These are phyloP conservation scores for Aspergillus sp. DNA, from an alignment of 2,329 filamentous ascomycete species.

Conservation along the genomic window DNA sequence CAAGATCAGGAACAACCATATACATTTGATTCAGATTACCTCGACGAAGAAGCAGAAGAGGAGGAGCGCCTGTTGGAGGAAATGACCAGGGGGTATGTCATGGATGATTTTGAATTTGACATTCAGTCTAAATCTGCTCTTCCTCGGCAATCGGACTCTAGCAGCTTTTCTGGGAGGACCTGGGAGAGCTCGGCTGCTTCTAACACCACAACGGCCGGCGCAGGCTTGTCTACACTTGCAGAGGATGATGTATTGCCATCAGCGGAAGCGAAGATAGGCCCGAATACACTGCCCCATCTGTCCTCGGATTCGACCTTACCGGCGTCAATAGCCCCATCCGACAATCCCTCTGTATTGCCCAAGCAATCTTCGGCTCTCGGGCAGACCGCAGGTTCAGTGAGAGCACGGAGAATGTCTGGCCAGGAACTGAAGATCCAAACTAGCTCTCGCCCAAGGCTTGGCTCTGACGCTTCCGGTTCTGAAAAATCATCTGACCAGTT, in stretches of 20 bases:
- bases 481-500: slow-evolving; percentile 21
- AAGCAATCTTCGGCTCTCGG: too few species aligned
- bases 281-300: slow-evolving; percentile 27
- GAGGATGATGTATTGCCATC: slow-evolving; percentile 51
- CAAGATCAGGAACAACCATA: slow-evolving; percentile 24
- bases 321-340: slow-evolving; percentile 36
- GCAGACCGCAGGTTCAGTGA: slow-evolving; percentile 44
- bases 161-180: slow-evolving; percentile 68
- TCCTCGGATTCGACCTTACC: slow-evolving; percentile 12
- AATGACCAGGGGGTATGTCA: slow-evolving; percentile 76
- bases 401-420: slow-evolving; percentile 73
- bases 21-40: slow-evolving; percentile 40
- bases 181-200: slow-evolving; percentile 77
- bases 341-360: background rate
- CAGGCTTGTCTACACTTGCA: slow-evolving; percentile 66
- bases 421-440: slow-evolving; percentile 90
- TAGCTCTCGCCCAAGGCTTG: slow-evolving; percentile 28
- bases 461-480: slow-evolving; percentile 18
- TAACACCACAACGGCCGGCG: slow-evolving; percentile 65
- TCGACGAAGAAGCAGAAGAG: slow-evolving; percentile 65
- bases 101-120: slow-evolving; percentile 78
- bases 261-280: slow-evolving; percentile 27
- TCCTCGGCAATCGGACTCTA: slow-evolving; percentile 77
- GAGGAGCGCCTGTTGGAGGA: slow-evolving; percentile 76
- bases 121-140: slow-evolving; percentile 62